A percentile compares a stretch with the other conserved stretches of the same genome.
Conservation (phyloP, 352 stramenopile species). For the Pythium aristosporum region DNA sequence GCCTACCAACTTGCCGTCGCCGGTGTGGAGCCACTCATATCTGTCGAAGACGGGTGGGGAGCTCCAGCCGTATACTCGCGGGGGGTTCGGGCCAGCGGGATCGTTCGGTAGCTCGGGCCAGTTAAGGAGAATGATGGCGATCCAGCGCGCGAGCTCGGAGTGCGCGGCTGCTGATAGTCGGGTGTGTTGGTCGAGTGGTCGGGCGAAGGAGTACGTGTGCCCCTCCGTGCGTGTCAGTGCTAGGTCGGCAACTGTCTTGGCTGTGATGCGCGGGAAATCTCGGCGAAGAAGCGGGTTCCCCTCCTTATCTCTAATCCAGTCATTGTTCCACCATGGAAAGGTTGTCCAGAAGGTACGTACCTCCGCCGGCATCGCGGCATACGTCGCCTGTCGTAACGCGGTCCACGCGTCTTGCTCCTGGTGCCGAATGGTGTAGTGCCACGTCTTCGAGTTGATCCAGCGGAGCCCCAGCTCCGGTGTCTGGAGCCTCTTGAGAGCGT, state of each 20-base stretch:
- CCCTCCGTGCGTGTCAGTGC: too few relatives aligned
- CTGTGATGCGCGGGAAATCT: too few relatives aligned
- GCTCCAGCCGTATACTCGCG: background rate
- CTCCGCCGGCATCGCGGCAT: constrained; percentile 4
- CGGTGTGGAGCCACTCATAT: background rate
- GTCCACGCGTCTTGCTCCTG: background rate
- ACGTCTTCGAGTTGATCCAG: background rate
- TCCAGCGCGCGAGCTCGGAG: background rate
- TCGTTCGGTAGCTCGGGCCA: background rate
- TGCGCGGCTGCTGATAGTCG: too few relatives aligned
- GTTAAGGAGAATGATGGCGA: too few relatives aligned
- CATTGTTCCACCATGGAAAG: constrained; percentile 1
- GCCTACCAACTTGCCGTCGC: background rate
- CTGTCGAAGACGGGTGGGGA: background rate
- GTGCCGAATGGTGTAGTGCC: background rate
- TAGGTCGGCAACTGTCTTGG: too few relatives aligned
- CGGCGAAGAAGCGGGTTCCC: too few relatives aligned
- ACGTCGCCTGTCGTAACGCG: background rate
- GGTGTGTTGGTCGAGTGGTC: too few relatives aligned
- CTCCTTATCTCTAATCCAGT: background rate
- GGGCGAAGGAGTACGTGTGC: too few relatives aligned
- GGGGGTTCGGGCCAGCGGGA: background rate
- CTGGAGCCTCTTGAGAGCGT: background rate
- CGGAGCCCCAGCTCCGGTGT: background rate
- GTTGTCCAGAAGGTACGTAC: constrained; percentile 2